phyloP scores from a whole-genome alignment of 805 yeast species.

The Starmerella etchellsii region DNA sequence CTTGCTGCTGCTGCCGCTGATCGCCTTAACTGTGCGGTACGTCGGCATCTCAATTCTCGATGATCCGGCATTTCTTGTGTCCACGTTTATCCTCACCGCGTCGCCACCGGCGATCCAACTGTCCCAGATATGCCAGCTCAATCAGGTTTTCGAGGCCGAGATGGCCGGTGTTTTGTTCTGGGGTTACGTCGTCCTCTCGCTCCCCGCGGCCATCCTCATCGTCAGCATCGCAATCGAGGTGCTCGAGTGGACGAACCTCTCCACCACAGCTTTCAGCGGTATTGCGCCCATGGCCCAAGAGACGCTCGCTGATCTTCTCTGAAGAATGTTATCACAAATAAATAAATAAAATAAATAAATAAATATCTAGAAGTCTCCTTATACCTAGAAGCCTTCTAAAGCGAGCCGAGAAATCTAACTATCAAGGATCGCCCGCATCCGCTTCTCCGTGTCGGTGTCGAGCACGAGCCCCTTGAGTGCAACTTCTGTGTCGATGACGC shows the following conservation, averaged over 20 bases:
- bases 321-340: too few species aligned
- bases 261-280: not conserved
- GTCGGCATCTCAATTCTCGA: slow-evolving; percentile 35
- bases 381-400: too few species aligned
- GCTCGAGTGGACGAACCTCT: slow-evolving; percentile 37
- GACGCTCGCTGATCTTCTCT: too few species aligned
- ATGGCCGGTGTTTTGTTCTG: slow-evolving; percentile 56
- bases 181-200: slow-evolving; percentile 50
- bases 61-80: slow-evolving; percentile 49
- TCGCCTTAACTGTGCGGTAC: slow-evolving; percentile 41
- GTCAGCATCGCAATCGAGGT: slow-evolving; percentile 44
- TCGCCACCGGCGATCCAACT: slow-evolving; percentile 60
- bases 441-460: slow-evolving; percentile 1
- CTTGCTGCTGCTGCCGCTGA: slow-evolving; percentile 39
- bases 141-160: slow-evolving; percentile 46
- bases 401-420: too few species aligned
- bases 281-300: not conserved
- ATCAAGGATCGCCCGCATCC: slow-evolving; percentile 5
- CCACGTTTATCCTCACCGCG: slow-evolving; percentile 44
- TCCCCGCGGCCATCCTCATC: slow-evolving; percentile 46
- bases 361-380: too few species aligned
- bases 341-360: not conserved
- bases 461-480: slow-evolving; percentile 9
- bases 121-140: slow-evolving; percentile 50
- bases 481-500: slow-evolving; percentile 4